Base-by-base conservation (phyloP, 108 stramenopile species). In the Nannochloropsis salina region DNA sequence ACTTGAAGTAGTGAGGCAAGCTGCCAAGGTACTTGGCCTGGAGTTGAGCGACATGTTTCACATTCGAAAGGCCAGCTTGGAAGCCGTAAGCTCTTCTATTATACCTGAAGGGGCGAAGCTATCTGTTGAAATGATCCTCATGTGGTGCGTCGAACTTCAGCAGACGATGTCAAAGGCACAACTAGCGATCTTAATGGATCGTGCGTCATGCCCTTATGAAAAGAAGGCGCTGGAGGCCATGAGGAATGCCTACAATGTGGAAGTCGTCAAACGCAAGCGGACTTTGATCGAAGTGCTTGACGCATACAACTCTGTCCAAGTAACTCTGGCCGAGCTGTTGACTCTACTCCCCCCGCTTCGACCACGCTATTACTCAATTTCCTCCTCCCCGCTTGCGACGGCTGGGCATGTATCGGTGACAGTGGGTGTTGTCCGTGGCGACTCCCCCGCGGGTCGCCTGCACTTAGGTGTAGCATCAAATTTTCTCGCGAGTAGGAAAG, bases 201-300 rank as follows among this genome's bases (percentile, higher is more conserved):
- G 61, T 74, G 61, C 61, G 2, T n/a, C 61, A n/a, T 74, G 61
- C 61, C 61, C 61, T 74, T n/a, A 15, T 4, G 61, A 74, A n/a
- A 74, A 74, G 61, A 74, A 74, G 61, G 61, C 61, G 8, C n/a
- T 74, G 61, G 61, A 74, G 61, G 61, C 61, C 61, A 74, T 74
- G 61, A 74, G 15, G 61, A n/a, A 3, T 15, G 61, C 61, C n/a
- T 74, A 74, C n/a, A n/a, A 74, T n/a, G n/a, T n/a, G 61, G 61
- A 74, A 74, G 61, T 74, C n/a, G n/a, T 6, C 61, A 4, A 74
- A n/a, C 1, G 2, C 20, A 74, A 74, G 61, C 15, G 61, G 61
- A 74, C 61, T 15, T n/a, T 74, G 6, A 74, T 74, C 8, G 61
- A 74, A n/a, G 20, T 74, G 20, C n/a, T 74, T 4, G 61, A 74